Conservation (phyloP, 2,329 filamentous ascomycete species). For the Leptographium galeiforme region DNA sequence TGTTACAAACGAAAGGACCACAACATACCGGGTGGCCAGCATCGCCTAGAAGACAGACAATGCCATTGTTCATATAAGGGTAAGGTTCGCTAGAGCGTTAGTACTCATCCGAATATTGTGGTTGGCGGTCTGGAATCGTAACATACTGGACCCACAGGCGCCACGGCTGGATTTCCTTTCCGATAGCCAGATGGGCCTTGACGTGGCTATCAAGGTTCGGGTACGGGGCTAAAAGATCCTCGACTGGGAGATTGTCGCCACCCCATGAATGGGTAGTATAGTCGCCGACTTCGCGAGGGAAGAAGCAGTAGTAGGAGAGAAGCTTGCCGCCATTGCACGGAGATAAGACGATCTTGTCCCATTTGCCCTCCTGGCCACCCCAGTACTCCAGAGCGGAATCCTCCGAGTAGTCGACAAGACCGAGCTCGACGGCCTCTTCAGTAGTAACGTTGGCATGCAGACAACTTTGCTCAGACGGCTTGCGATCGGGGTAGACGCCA, state of each 20-base stretch:
- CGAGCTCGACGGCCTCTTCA: slow-evolving; percentile 43
- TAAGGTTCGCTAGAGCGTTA: slow-evolving; percentile 32
- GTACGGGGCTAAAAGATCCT: slow-evolving; percentile 47
- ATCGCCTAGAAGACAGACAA: slow-evolving; percentile 48
- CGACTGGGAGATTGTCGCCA: slow-evolving; percentile 18
- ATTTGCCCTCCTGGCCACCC: slow-evolving; percentile 44
- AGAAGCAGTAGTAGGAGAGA: slow-evolving; percentile 52
- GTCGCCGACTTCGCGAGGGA: slow-evolving; percentile 45
- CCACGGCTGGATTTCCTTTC: slow-evolving; percentile 52
- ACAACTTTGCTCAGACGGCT: slow-evolving; percentile 46
- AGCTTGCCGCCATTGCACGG: slow-evolving; percentile 50
- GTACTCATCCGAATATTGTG: no score
- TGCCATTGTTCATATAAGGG: slow-evolving; percentile 32
- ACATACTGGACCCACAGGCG: slow-evolving; percentile 29
- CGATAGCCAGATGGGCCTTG: slow-evolving; percentile 41
- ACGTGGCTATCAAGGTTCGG: slow-evolving; percentile 47
- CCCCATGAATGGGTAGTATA: slow-evolving; percentile 44
- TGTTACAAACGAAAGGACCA: slow-evolving; percentile 22
- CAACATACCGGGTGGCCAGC: slow-evolving; percentile 42
- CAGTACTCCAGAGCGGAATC: slow-evolving; percentile 54
- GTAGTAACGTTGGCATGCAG: slow-evolving; percentile 52
- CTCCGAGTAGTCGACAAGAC: slow-evolving; percentile 48
- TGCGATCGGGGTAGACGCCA: slow-evolving; percentile 47
- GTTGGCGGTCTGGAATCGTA: neutral
- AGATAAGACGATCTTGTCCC: slow-evolving; percentile 56